Base-by-base conservation (phyloP, 2,329 filamentous ascomycete genomes). In the Chaetomium globosum region DNA sequence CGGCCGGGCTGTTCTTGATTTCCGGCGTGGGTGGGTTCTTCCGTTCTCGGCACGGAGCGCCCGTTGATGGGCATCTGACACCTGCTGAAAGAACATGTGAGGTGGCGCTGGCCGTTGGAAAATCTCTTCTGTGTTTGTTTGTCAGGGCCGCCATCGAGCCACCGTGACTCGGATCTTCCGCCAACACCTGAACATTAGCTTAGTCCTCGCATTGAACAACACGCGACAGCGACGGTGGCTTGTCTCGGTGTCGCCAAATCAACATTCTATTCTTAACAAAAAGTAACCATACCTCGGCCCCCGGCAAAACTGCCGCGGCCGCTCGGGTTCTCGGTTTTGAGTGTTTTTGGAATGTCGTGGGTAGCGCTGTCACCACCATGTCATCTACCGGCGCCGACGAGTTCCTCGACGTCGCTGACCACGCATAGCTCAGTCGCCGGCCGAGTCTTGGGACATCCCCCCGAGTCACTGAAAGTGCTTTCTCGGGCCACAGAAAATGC, bases 401-500 rank as follows among this genome's bases (percentile, higher is more conserved):
- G 21, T 56, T 30, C 21, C 43, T 52, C 30, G 43, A 26, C 19
- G 21, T 62, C n/a, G 31, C 33, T 53, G n/a, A 30, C 33, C 33
- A 46, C 36, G 55, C 53, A 55, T 12, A 30, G 23, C 31, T 36
- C 53, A 55, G 23, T 52, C 5, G 5, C 16, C 53, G 21, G 53
- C 30, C 21, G 53, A 55, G 31, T 19, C 19, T 36, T 36, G 39
- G 43, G 46, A 28, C 51, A 30, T 39, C 56, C 56, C 65, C 59
- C 64, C 46, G 53, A 9, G 19, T 43, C 39, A 43, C 59, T 9
- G 4, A 13, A 63, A 43, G 54, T 46, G 53, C 31, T 52, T 10
- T 43, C 54, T 51, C 23, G 10, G 46, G 43, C 61, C 48, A 65
- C 62, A 39, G 53, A 48, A 61, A 61, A 54, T 63, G 59, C 66